These are phyloP conservation scores for Ceratocystiopsis brevicomis DNA, from an alignment of 2,329 filamentous ascomycete genomes.

Conservation along the genomic window DNA sequence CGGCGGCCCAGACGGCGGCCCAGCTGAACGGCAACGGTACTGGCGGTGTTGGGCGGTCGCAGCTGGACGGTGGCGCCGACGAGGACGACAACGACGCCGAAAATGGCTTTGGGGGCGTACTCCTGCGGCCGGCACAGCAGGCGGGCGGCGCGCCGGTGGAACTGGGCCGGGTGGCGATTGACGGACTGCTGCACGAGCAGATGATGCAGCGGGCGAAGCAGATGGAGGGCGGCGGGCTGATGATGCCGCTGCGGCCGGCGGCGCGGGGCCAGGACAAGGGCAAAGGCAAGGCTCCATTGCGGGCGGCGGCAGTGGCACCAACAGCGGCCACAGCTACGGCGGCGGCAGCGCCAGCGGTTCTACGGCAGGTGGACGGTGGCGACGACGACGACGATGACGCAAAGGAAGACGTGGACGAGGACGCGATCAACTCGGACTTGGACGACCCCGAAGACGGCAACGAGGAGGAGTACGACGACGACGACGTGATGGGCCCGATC, in stretches of 20 bases:
- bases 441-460: slow-evolving; percentile 81
- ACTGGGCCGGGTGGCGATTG: slow-evolving; percentile 44
- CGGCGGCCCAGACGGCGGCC: slow-evolving; percentile 15
- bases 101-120: slow-evolving; percentile 29
- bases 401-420: slow-evolving; percentile 65
- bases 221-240: slow-evolving; percentile 58
- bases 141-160: slow-evolving; percentile 33
- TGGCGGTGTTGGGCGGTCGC: slow-evolving; percentile 27
- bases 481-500: slow-evolving; percentile 67
- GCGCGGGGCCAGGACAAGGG: background rate
- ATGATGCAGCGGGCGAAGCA: slow-evolving; percentile 45
- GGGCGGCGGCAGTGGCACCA: background rate
- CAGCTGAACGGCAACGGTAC: slow-evolving; percentile 19
- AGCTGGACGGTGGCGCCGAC: slow-evolving; percentile 59
- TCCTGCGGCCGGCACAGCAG: slow-evolving; percentile 33
- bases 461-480: slow-evolving; percentile 71
- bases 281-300: slow-evolving; percentile 11
- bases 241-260: slow-evolving; percentile 49
- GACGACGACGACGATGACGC: slow-evolving; percentile 38
- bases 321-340: background rate
- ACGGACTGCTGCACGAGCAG: slow-evolving; percentile 48
- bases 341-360: background rate
- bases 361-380: slow-evolving; percentile 37
- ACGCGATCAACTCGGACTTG: slow-evolving; percentile 95
- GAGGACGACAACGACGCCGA: slow-evolving; percentile 45